Evolutionary conservation across 2,329 filamentous ascomycete genomes (phyloP), one percentile per base, ranked within the genome.

Genomic region (Trichoderma arundinaceum): DNA sequence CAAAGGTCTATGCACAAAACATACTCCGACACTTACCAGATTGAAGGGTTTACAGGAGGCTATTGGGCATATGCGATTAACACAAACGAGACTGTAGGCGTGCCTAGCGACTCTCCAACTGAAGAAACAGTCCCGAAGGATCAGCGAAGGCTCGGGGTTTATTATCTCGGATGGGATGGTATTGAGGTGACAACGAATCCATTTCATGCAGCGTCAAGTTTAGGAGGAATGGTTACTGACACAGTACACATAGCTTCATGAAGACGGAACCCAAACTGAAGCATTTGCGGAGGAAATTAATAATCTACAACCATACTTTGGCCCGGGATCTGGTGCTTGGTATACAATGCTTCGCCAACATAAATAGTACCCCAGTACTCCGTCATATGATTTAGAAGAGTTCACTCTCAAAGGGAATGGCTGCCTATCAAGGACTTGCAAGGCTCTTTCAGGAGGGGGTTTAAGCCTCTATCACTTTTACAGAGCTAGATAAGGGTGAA

Each of bases 111-210:
- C 10, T 3, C 12, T 3, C 10, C 8, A 12, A 6, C 44, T 13
- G n/a, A 33, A 4, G 39, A 66, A 13, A 13, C 13, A 7, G 10
- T 70, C 1, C 3, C 46, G 0, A 39, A 62, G 8, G 19, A 28
- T 0, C 61, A 70, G 8, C 66, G 52, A 7, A 61, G 69, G 13
- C 46, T 71, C 1, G 68, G 64, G 5, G 44, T 68, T 4, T 70
- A 70, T 38, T 64, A 43, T 43, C 64, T 71, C 1, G 70, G 69
- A 1, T 71, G 70, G 70, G 70, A 71, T 10, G 71, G 69, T n/a
- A 67, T 71, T 38, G 69, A 71, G 69, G 70, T 69, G 33, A n/a
- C 13, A 22, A 28, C 22, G 22, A 28, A 28, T 28, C 22, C 22
- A 28, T 28, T 28, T 28, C 22, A 28, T 4, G 22, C 22, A 28